Evolutionary conservation across 169 alveolate species (phyloP).

Genomic region (Cryptosporidium muris): DNA sequence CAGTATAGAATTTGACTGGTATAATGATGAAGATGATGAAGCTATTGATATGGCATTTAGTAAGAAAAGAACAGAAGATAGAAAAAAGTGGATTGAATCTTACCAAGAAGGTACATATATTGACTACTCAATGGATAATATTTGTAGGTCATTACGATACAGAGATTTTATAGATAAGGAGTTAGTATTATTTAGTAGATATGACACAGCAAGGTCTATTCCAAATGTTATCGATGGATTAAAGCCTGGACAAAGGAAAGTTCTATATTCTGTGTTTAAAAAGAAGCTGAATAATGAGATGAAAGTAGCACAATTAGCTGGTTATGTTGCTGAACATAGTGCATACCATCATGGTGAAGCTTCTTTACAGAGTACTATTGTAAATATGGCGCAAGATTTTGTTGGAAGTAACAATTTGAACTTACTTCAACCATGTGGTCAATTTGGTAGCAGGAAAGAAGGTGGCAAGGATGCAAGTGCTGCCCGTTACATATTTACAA

Average conservation of each 20-base stretch:
- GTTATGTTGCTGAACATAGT: constrained; percentile 96
- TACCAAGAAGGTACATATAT: constrained; percentile 80
- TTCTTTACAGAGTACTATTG: constrained; percentile 94
- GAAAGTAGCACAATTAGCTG: constrained; percentile 93
- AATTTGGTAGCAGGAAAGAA: constrained; percentile 98
- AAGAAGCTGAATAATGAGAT: constrained; percentile 93
- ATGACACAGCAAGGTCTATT: constrained; percentile 96
- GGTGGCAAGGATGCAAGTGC: constrained; percentile 98
- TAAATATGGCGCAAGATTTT: constrained; percentile 99
- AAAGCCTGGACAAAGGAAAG: constrained; percentile 99
- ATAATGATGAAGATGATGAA: constrained; percentile 92
- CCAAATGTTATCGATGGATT: constrained; percentile 98
- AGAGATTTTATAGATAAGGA: constrained; percentile 98
- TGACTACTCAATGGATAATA: constrained; percentile 81
- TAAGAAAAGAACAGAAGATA: constrained; percentile 95
- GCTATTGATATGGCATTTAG: constrained; percentile 98
- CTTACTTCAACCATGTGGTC: constrained; percentile 95
- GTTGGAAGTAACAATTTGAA: constrained; percentile 94
- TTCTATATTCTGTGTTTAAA: constrained; percentile 95
- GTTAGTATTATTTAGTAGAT: constrained; percentile 95
- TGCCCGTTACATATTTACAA: constrained; percentile 93
- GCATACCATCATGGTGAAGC: constrained; percentile 99
- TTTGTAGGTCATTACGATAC: constrained; percentile 77
- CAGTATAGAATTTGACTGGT: constrained; percentile 87
- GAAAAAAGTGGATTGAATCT: constrained; percentile 92